Evolutionary conservation across 805 yeast genomes (phyloP), one percentile per base, ranked within the genome.

Genomic region (Candida stauntonica): DNA sequence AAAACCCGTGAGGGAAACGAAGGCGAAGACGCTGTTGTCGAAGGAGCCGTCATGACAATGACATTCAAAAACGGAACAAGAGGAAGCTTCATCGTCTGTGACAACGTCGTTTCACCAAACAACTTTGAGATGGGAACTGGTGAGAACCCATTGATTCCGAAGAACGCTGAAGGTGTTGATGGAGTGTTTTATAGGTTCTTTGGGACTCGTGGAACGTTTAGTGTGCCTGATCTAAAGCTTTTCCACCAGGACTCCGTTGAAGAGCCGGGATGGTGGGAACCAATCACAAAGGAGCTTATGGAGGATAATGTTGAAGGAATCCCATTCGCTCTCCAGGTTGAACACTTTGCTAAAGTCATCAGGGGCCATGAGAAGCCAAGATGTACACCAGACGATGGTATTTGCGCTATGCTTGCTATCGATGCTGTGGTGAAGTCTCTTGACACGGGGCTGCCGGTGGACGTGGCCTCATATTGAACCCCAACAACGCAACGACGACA

Each of bases 121-220:
- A 47, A 47, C 37, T 47, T 47, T 31, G 51, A 47, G 33, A 47
- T 47, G 49, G 51, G 51, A 5, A 47, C 51, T 2, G 51, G 51
- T 28, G 51, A 47, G 34, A 47, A 47, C 39, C 51, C 51, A 11
- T 27, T 47, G 39, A 45, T 47, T 24, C 44, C 45, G 30, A 23
- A 47, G 27, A 32, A 24, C 36, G 14, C 26, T 5, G 36, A 42
- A 11, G 38, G 46, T 3, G 36, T 40, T 7, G 51, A 47, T 26
- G 51, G 51, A 24, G 44, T 42, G 17, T 47, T 47, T 23, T 47
- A 47, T 18, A 33, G 49, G 21, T 40, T 47, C 42, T 47, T 47
- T 29, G 51, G 51, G n/a, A 38, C 51, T 7, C 30, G 38, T 19
- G 51, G 51, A 1, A 39, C 49, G 2, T 23, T 47, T 14, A 33